Evolutionary conservation across 805 yeast genomes (phyloP).

Genomic region (Ogataea henricii): DNA sequence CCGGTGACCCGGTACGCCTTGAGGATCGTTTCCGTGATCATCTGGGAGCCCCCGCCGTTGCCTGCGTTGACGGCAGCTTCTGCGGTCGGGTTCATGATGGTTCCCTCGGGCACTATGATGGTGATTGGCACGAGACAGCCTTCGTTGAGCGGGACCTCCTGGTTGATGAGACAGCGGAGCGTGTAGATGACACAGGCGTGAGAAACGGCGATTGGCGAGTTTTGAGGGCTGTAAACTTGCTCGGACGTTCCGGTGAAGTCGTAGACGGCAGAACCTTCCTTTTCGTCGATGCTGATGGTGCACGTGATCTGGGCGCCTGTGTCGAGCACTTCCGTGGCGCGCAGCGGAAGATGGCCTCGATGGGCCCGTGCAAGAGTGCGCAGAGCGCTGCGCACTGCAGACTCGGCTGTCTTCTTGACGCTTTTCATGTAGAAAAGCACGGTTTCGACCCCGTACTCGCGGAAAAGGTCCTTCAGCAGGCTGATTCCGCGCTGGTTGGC

Average conservation of each 20-base stretch:
- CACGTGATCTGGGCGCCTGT: conserved; percentile 55
- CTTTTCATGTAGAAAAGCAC: conserved; percentile 49
- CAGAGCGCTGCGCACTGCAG: conserved; percentile 40
- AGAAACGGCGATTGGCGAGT: conserved; percentile 56
- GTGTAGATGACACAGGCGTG: conserved; percentile 57
- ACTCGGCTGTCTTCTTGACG: conserved; percentile 47
- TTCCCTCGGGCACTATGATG: conserved; percentile 36
- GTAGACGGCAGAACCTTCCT: conserved; percentile 45
- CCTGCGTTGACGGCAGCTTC: conserved; percentile 48
- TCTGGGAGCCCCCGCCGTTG: conserved; percentile 79
- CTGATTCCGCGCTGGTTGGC: conserved; percentile 53
- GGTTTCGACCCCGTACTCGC: conserved; percentile 44
- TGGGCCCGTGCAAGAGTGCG: conserved; percentile 43
- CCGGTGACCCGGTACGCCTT: conserved; percentile 72
- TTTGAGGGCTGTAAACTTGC: conserved; percentile 52
- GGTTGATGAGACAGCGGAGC: conserved; percentile 47
- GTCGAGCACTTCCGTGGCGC: conserved; percentile 52
- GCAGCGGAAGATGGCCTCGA: conserved; percentile 35
- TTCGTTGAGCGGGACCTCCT: conserved; percentile 57
- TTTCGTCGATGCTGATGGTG: conserved; percentile 41
- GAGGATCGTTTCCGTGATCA: conserved; percentile 80
- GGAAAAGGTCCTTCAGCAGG: conserved; percentile 43
- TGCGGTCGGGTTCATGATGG: conserved; percentile 42
- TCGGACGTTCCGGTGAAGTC: conserved; percentile 56
- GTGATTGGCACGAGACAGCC: conserved; percentile 45